Percentiles rank a stretch among this genome's conserved stretches.
phyloP scores from a whole-genome alignment of 2,329 filamentous ascomycete species.

The Talaromyces sp. region DNA sequence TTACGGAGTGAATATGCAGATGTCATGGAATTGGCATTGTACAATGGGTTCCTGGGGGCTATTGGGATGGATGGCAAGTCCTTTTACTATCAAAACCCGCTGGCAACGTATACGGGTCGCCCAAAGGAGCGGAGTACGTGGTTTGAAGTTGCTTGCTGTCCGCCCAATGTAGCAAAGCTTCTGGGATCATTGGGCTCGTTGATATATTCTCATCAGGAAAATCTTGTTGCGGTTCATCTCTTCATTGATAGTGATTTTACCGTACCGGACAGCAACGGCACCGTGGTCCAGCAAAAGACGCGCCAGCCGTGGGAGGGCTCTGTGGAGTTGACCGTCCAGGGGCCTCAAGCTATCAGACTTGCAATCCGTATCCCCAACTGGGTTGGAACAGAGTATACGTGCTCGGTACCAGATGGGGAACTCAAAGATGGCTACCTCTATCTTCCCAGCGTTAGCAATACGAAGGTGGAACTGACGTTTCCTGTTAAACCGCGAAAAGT shows the following conservation, averaged over 20 bases:
- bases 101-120: constrained; percentile 50
- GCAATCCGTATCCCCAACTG: constrained; percentile 53
- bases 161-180: constrained; percentile 54
- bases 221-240: constrained; percentile 40
- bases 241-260: constrained; percentile 26
- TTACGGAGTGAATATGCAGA: constrained; percentile 52
- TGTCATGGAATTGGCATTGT: constrained; percentile 57
- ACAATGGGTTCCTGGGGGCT: constrained; percentile 56
- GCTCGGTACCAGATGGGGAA: constrained; percentile 7
- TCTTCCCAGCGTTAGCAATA: constrained; percentile 36
- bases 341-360: constrained; percentile 33
- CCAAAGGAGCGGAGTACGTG: constrained; percentile 50
- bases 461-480: constrained; percentile 40
- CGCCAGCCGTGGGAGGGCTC: constrained; percentile 56
- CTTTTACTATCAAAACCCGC: constrained; percentile 60
- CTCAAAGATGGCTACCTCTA: constrained; percentile 48
- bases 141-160: constrained; percentile 58
- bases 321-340: constrained; percentile 42
- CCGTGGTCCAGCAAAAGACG: constrained; percentile 46
- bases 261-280: constrained; percentile 22
- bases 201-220: constrained; percentile 30
- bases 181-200: constrained; percentile 55
- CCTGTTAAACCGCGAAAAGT: constrained; percentile 47
- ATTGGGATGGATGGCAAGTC: constrained; percentile 52
- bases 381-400: constrained; percentile 22